Evolutionary conservation across 73 alveolate genomes (phyloP).

Genomic region (Effrenium voratum): DNA sequence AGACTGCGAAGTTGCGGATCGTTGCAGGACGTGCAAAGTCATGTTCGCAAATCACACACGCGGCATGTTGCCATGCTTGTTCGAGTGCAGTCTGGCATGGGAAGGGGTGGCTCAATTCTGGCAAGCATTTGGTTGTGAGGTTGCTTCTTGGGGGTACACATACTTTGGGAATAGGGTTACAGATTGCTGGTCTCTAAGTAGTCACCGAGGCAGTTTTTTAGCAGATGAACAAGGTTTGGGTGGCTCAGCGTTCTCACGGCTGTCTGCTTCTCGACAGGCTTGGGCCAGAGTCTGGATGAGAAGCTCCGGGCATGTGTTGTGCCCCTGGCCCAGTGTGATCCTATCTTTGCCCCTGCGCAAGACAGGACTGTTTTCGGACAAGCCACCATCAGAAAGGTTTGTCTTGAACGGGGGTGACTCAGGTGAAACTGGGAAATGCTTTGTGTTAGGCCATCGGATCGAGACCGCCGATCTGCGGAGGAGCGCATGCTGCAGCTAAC

Average conservation of each 20-base stretch:
- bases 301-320: conserved; percentile 54
- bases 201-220: too few relatives aligned
- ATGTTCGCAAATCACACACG: too few relatives aligned
- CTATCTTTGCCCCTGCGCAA: neutral
- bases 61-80: too few relatives aligned
- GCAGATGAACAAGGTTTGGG: neutral
- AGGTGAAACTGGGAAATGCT: too few relatives aligned
- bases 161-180: neutral
- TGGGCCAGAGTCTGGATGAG: conserved; percentile 57
- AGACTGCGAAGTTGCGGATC: too few relatives aligned
- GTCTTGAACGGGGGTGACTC: too few relatives aligned
- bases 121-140: neutral
- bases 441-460: conserved; percentile 11
- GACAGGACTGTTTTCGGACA: too few relatives aligned
- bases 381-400: too few relatives aligned
- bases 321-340: neutral
- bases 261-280: neutral
- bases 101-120: neutral
- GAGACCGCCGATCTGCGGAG: conserved; percentile 48
- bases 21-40: too few relatives aligned
- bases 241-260: neutral
- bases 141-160: neutral
- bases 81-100: too few relatives aligned
- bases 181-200: neutral
- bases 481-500: conserved; percentile 60